Base-by-base conservation (phyloP, 129 eudicot species). In the Solidago caesia region DNA sequence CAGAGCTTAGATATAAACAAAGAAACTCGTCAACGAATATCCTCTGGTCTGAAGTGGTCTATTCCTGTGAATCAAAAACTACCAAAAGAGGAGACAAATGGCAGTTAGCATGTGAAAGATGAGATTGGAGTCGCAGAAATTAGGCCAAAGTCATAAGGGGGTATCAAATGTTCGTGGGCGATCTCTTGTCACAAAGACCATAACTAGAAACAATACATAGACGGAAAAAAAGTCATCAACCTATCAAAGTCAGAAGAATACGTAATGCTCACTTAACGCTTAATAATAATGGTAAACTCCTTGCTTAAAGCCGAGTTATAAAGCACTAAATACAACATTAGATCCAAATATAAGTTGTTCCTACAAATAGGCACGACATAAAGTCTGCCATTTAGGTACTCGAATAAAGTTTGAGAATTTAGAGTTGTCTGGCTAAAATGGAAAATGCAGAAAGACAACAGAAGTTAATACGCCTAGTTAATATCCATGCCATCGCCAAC, bases 401-500 rank as follows among this genome's bases (percentile, higher is more conserved):
- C 66, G 74, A 73, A 48, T 55, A 61, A 78, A 84, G 88, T 83
- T 76, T 75, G 26, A 70, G 59, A 52, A 67, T 80, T 76, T 79
- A 80, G 75, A 82, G 77, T 75, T 61, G 67, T 46, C 76, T 42
- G 63, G 45, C 51, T 68, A 58, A 71, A 74, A 65, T 52, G 76
- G 33, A 71, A 80, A 61, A 52, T 15, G 27, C 14, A 67, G 56
- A 74, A 76, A 73, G 70, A 44, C 77, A 68, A 65, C 82, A 81
- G 77, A 48, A 75, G 53, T 44, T 52, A 58, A 82, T 70, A 59
- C 29, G 76, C 72, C 86, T 86, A 91, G 86, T 71, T 93, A 91
- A 86, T 77, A 85, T 93, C 98, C 98, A 93, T 93, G 92, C 89
- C 89, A 85, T 90, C 98, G 62, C 92, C 96, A 83, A 88, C 77